A percentile compares a stretch with the other conserved stretches of the same genome.
Conservation (phyloP, 768 basidiomycete genomes). For the Podaxis pistillaris region DNA sequence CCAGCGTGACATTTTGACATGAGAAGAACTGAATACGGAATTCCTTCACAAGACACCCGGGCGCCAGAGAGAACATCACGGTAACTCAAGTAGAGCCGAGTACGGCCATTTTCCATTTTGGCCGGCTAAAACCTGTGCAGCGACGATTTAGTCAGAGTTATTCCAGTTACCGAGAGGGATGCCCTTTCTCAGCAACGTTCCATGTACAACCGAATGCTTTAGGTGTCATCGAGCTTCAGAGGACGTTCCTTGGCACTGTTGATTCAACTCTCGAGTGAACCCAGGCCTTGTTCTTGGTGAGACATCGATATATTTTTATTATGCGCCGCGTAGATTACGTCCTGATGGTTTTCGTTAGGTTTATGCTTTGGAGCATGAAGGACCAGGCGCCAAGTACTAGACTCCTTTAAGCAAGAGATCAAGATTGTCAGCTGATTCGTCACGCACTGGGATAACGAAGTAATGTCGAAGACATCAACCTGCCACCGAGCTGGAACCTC, state of each 20-base stretch:
- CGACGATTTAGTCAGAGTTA: too few relatives aligned
- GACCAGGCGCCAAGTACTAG: background rate
- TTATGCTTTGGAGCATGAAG: background rate
- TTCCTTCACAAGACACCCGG: background rate
- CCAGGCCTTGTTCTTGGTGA: background rate
- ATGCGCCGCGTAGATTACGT: background rate
- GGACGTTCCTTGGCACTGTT: background rate
- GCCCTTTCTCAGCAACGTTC: background rate
- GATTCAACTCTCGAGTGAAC: background rate
- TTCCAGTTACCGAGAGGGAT: background rate
- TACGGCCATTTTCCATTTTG: background rate
- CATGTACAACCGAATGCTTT: background rate
- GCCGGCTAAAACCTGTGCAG: background rate
- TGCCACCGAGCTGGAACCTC: background rate
- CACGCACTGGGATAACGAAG: background rate
- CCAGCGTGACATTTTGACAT: constrained; percentile 12
- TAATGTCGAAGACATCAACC: background rate
- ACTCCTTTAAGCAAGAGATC: background rate
- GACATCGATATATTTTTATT: background rate
- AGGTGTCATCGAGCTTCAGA: background rate
- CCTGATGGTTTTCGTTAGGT: constrained; percentile 1
- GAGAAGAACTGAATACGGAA: constrained; percentile 2
- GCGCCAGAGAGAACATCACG: background rate
- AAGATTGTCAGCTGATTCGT: background rate
- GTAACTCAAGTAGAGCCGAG: constrained; percentile 12